Percentiles rank a stretch among this genome's conserved stretches.
Evolutionary conservation across 2,329 filamentous ascomycete species (phyloP).

Genomic region (Sporothrix euskadiensis): DNA sequence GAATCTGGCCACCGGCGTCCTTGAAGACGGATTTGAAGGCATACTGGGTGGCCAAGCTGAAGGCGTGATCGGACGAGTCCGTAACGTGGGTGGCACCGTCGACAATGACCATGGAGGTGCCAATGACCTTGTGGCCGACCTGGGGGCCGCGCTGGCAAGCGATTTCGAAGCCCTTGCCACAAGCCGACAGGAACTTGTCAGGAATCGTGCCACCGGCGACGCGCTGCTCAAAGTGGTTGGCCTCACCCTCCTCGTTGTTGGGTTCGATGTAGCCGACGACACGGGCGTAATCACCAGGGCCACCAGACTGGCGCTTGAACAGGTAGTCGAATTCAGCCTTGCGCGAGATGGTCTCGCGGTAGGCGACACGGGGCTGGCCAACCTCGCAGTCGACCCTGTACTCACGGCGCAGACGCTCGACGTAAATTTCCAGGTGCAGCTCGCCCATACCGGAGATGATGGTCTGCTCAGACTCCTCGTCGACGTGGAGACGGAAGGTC

Average conservation of each 20-base stretch:
- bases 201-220: conserved; percentile 88
- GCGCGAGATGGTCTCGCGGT: conserved; percentile 87
- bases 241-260: conserved; percentile 61
- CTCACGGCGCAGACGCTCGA: conserved; percentile 94
- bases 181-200: conserved; percentile 93
- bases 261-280: conserved; percentile 93
- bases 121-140: conserved; percentile 89
- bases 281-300: conserved; percentile 91
- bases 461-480: conserved; percentile 89
- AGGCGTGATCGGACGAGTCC: conserved; percentile 94
- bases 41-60: conserved; percentile 91
- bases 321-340: conserved; percentile 86
- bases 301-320: conserved; percentile 92
- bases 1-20: conserved; percentile 75
- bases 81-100: conserved; percentile 97
- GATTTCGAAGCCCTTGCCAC: conserved; percentile 88
- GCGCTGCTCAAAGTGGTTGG: conserved; percentile 83
- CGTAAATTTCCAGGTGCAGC: conserved; percentile 93
- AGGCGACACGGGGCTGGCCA: conserved; percentile 95
- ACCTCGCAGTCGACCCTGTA: conserved; percentile 95
- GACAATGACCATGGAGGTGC: conserved; percentile 86
- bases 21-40: conserved; percentile 94
- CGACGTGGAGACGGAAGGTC: conserved; percentile 92
- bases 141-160: conserved; percentile 85
- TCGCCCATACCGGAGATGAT: conserved; percentile 99